A percentile compares a stretch with the other conserved stretches of the same genome.
Conservation (phyloP, 1,139 yeast species). For the Waltiozyma sp. region DNA sequence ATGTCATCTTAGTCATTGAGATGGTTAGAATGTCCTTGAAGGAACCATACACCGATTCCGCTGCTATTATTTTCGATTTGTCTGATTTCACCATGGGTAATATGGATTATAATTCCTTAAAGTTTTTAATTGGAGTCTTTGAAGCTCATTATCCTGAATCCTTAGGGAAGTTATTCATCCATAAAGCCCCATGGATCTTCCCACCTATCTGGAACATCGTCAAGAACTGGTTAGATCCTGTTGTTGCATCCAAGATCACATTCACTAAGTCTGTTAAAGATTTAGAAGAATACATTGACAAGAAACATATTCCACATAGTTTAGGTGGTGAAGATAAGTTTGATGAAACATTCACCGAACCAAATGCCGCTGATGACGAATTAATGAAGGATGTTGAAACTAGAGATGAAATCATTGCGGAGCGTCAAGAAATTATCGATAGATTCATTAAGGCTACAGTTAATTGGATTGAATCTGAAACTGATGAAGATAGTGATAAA, state of each 20-base stretch:
- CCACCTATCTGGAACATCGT: constrained; percentile 78
- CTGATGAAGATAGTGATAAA: constrained; percentile 31
- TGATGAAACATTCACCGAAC: constrained; percentile 44
- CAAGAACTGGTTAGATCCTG: constrained; percentile 83
- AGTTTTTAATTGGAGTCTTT: constrained; percentile 64
- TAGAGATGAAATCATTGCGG: constrained; percentile 29
- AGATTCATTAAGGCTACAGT: constrained; percentile 48
- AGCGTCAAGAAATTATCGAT: constrained; percentile 37
- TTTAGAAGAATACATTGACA: constrained; percentile 42
- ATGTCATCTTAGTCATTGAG: constrained; percentile 60
- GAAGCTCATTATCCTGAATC: constrained; percentile 88
- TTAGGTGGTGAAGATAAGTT: constrained; percentile 58
- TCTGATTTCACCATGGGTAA: constrained; percentile 65
- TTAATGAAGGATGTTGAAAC: constrained; percentile 30
- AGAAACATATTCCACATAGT: constrained; percentile 42
- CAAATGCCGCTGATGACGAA: constrained; percentile 39
- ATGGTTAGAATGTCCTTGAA: constrained; percentile 50
- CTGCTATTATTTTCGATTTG: constrained; percentile 66
- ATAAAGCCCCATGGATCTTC: constrained; percentile 88
- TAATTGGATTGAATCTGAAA: constrained; percentile 52
- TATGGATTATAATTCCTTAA: constrained; percentile 77
- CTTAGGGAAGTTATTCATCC: constrained; percentile 62
- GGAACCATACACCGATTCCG: constrained; percentile 55
- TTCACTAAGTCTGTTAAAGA: constrained; percentile 59
- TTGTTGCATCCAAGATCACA: constrained; percentile 68